phyloP scores from a whole-genome alignment of 1,284 basidiomycete species.

The Phlebopus sp. region DNA sequence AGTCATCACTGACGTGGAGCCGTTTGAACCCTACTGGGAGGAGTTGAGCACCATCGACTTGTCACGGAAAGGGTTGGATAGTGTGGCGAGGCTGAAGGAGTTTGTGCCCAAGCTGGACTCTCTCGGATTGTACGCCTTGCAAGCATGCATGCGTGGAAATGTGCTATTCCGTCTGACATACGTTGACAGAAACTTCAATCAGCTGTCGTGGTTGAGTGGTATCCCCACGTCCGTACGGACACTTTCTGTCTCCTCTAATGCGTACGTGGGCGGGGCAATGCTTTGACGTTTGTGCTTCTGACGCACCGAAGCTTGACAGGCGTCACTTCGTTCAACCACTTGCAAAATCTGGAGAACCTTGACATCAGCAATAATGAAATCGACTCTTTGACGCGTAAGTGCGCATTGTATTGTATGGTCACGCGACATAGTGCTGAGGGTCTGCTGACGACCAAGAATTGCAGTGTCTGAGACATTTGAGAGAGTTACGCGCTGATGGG shows the following conservation, averaged over 20 bases:
- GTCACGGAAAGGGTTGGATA: slow-evolving; percentile 78
- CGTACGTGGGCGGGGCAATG: slow-evolving; percentile 41
- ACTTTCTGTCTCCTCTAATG: slow-evolving; percentile 78
- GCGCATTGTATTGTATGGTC: not conserved
- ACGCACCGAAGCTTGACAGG: slow-evolving; percentile 62
- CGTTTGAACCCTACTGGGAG: slow-evolving; percentile 96
- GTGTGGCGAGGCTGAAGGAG: slow-evolving; percentile 90
- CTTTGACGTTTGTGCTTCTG: slow-evolving; percentile 15
- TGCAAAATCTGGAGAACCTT: slow-evolving; percentile 82
- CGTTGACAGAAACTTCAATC: slow-evolving; percentile 69
- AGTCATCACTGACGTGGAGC: slow-evolving; percentile 92
- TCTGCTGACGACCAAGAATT: slow-evolving; percentile 54
- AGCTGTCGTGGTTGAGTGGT: slow-evolving; percentile 85
- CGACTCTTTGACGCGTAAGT: slow-evolving; percentile 82
- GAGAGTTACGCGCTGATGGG: slow-evolving; percentile 85
- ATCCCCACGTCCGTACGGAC: slow-evolving; percentile 76
- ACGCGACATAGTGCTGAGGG: slow-evolving; percentile 12
- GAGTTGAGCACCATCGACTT: slow-evolving; percentile 75
- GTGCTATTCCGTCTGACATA: slow-evolving; percentile 17
- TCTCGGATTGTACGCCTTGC: slow-evolving; percentile 67
- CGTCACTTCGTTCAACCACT: slow-evolving; percentile 86
- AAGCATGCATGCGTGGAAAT: slow-evolving; percentile 3
- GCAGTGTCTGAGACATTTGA: slow-evolving; percentile 79
- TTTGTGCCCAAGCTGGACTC: slow-evolving; percentile 86
- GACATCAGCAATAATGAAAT: slow-evolving; percentile 92